phyloP scores from a whole-genome alignment of 1,284 basidiomycete species.

The Chiua sp. region DNA sequence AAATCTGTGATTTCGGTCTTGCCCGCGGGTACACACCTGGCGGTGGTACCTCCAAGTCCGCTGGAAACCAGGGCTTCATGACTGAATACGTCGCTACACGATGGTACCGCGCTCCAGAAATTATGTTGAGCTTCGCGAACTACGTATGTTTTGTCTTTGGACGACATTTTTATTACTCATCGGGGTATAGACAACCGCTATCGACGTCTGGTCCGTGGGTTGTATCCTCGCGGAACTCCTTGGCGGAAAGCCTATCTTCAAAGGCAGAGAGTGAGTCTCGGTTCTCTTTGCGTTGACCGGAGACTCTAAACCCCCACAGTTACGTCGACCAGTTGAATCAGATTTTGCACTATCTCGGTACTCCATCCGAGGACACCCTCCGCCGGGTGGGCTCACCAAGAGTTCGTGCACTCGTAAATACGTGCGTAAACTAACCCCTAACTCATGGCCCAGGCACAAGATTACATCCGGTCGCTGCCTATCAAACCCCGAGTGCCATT shows the following conservation, averaged over 20 bases:
- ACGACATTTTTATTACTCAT: constrained; percentile 16
- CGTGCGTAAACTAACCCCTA: constrained; percentile 8
- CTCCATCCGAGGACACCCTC: constrained; percentile 95
- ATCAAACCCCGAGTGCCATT: constrained; percentile 96
- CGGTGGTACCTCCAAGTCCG: constrained; percentile 65
- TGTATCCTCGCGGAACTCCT: constrained; percentile 98
- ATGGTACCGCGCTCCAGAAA: constrained; percentile 97
- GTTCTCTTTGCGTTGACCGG: not conserved
- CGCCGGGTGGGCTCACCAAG: constrained; percentile 92
- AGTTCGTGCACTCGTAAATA: constrained; percentile 46
- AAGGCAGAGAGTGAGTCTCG: constrained; percentile 86
- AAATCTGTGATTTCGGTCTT: constrained; percentile 99
- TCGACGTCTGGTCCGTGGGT: constrained; percentile 98
- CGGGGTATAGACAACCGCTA: constrained; percentile 68
- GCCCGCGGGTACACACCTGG: constrained; percentile 94
- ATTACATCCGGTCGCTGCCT: constrained; percentile 97
- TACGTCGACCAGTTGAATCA: constrained; percentile 99
- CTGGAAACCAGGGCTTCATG: constrained; percentile 96
- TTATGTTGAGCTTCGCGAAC: constrained; percentile 97
- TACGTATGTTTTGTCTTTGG: constrained; percentile 61
- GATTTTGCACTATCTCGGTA: constrained; percentile 97
- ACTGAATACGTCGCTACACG: constrained; percentile 98
- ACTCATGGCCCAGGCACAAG: constrained; percentile 72
- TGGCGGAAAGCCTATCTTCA: constrained; percentile 98
- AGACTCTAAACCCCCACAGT: constrained; percentile 44